Evolutionary conservation across 2,329 filamentous ascomycete species (phyloP), one percentile per base, ranked within the genome.

Genomic region (Alternaria angustiovoidea): DNA sequence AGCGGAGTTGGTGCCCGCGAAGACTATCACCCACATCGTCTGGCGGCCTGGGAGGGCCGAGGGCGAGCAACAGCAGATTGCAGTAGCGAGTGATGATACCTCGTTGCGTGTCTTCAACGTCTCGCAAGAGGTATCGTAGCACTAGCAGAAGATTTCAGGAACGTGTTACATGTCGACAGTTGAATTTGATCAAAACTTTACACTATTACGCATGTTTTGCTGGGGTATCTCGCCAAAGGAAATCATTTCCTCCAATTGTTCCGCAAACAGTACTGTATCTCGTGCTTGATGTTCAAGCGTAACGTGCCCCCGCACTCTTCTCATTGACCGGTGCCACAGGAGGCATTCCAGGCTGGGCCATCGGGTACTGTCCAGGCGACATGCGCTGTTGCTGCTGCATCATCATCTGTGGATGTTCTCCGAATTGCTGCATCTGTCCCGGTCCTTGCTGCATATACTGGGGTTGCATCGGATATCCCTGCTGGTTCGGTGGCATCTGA

Each of bases 81-180:
- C 79, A 5, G 75, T 79, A 8, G 78, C 75, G 16, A 81, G 79
- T 52, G 80, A 82, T 51, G 80, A 82, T 67, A 73, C 65, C 5
- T 80, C 78, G 4, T 63, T 81, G 14, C 70, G 80, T 32, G 70
- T 82, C 1, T 78, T 69, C 47, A 68, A 72, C 26, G 38, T 75
- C 14, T n/a, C 16, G 8, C 18, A 38, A 38, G 20, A 38, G 22
- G n/a, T 14, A 18, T 32, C 22, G 20, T 36, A 43, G 47, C 26
- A 48, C 6, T 5, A 28, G 51, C 12, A 26, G 6, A 12, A 36
- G 7, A 22, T 22, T 16, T 18, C 9, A 14, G 6, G 12, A 26
- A 3, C 36, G 8, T 2, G 18, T 20, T 18, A 16, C 30, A 26
- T 34, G 16, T 36, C 32, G 24, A 30, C 24, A 7, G 24, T 28